Conservation (phyloP, 306 rosid genomes). For the Styphnolobium japonicum region DNA sequence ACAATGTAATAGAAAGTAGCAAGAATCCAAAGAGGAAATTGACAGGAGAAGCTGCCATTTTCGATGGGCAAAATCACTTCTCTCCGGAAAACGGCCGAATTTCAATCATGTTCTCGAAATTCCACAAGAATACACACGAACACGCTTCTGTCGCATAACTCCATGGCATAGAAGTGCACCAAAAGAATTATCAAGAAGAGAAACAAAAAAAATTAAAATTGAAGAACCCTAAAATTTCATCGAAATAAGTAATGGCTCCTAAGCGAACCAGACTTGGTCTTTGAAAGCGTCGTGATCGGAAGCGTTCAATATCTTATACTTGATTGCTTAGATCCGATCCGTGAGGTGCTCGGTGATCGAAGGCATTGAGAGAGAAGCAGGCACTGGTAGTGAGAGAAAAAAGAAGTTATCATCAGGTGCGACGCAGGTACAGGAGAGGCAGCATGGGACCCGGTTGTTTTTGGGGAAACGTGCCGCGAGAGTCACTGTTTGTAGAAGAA, state of each 20-base stretch:
- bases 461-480: constrained; percentile 26
- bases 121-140: constrained; percentile 35
- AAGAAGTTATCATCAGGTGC: constrained; percentile 21
- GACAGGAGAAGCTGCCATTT: constrained; percentile 91
- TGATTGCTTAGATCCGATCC: constrained; percentile 71
- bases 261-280: constrained; percentile 29
- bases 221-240: constrained; percentile 51
- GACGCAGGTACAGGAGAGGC: constrained; percentile 30
- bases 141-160: constrained; percentile 36
- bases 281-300: constrained; percentile 57
- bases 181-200: background rate
- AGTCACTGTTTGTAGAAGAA: background rate
- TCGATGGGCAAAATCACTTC: background rate
- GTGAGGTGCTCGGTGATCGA: constrained; percentile 51
- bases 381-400: background rate
- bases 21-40: constrained; percentile 79
- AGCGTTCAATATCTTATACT: constrained; percentile 3
- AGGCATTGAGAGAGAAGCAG: constrained; percentile 11
- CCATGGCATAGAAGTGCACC: constrained; percentile 18
- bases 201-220: background rate
- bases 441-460: background rate
- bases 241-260: background rate
- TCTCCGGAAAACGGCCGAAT: constrained; percentile 28
- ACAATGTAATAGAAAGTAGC: constrained; percentile 68
- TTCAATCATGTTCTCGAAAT: constrained; percentile 44